Base-by-base conservation (phyloP, 177 flowering plant species). In the Telopea speciosissima region DNA sequence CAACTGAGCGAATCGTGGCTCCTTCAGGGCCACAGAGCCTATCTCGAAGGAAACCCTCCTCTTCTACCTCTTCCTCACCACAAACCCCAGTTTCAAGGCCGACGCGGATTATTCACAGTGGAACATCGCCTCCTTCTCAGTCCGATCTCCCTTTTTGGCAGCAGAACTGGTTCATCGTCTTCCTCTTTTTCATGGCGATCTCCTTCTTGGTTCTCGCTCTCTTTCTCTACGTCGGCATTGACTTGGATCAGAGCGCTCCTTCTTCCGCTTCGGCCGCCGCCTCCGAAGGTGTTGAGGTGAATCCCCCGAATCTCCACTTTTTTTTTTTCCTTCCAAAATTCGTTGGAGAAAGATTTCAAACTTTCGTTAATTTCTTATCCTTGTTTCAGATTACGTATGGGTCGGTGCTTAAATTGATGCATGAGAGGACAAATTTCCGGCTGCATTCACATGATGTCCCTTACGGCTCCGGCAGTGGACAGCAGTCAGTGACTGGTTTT, bases 381-480 rank as follows among this genome's bases (percentile, higher is more conserved):
- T 13, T 13, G 45, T 26, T 65, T n/a, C 80, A 95, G 97, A 81
- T 95, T 66, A 93, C 97, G 36, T 95, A 93, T 79, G 99, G 99
- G 52, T 68, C 92, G 5, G 89, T 75, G 19, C 74, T 93, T 21
- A 95, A 95, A 79, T 78, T 95, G 82, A 88, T 88, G 97, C 99
- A 95, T 67, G 99, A 95, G 83, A 84, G 25, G 83, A 90, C 99
- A 8, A 95, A 89, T 45, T 89, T 83, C 49, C 67, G 98, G 73
- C 78, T 95, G 72, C 99, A 95, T 79, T 95, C 99, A 0, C 98
- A 95, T 60, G 99, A 95, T 42, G 94, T 95, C 69, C 99, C 98
- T 1, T 95, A 95, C 71, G 99, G 99, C 25, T 95, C 99, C 21
- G 98, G 99, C 25, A 93, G 99, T 72, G 99, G 97, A 31, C 99